These are phyloP conservation scores for Hymenoscyphus infarciens DNA, from an alignment of 2,329 filamentous ascomycete genomes.

Conservation along the genomic window DNA sequence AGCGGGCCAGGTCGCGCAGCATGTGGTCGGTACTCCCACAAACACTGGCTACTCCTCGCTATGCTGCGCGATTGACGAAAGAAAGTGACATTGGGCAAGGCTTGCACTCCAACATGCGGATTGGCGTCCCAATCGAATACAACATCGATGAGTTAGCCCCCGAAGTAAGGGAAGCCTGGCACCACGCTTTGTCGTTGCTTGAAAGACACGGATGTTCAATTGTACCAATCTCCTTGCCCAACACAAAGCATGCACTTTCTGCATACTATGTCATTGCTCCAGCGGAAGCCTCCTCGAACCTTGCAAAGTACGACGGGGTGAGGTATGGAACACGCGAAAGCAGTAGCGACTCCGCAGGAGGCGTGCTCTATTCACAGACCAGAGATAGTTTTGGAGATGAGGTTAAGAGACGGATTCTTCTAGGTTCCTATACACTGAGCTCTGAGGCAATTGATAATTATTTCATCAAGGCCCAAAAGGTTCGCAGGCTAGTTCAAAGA, in stretches of 20 bases:
- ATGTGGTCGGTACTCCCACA: not conserved
- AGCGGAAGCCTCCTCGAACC: conserved; percentile 91
- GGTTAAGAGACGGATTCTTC: conserved; percentile 79
- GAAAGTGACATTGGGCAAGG: not conserved
- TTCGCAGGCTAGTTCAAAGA: conserved; percentile 75
- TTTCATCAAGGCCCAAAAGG: conserved; percentile 88
- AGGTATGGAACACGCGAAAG: conserved; percentile 62
- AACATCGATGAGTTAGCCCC: conserved; percentile 79
- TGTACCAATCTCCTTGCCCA: conserved; percentile 74
- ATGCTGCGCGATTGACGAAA: not conserved
- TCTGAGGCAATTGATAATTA: conserved; percentile 93
- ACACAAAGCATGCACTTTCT: conserved; percentile 79
- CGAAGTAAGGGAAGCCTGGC: conserved; percentile 68
- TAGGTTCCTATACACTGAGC: conserved; percentile 87
- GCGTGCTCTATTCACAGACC: conserved; percentile 72
- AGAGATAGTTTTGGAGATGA: conserved; percentile 77
- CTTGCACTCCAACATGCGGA: conserved; percentile 35
- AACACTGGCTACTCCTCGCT: not conserved
- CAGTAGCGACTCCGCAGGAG: conserved; percentile 51
- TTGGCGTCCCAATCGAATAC: conserved; percentile 71
- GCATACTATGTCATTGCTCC: conserved; percentile 95
- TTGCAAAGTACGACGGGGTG: conserved; percentile 96
- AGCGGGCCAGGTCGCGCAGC: not conserved
- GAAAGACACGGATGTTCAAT: conserved; percentile 65
- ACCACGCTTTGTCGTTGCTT: conserved; percentile 55